phyloP scores from a whole-genome alignment of 1,284 basidiomycete genomes.

The Malassezia psittaci region DNA sequence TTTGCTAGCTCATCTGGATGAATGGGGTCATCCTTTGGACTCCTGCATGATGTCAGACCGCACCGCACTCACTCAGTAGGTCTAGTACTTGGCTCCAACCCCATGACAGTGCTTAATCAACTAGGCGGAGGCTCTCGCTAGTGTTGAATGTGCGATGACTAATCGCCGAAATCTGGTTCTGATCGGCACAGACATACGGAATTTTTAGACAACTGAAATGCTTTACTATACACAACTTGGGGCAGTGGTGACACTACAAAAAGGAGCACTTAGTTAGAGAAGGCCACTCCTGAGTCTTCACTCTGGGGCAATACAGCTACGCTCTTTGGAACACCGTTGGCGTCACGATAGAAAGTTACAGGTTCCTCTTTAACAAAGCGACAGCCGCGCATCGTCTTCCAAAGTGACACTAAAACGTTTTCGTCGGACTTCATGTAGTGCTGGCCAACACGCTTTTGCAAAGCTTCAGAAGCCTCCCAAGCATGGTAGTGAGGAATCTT shows the following conservation, averaged over 20 bases:
- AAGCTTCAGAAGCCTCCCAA: conserved; percentile 83
- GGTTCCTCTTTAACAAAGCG: conserved; percentile 44
- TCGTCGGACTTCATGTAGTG: conserved; percentile 53
- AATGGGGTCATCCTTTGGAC: conserved; percentile 68
- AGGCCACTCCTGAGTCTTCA: conserved; percentile 38
- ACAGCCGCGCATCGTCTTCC: conserved; percentile 52
- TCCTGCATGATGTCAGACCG: conserved; percentile 39
- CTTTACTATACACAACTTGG: too few species aligned
- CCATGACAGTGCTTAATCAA: background rate
- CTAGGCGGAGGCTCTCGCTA: too few species aligned
- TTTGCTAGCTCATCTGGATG: conserved; percentile 60
- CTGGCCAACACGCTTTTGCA: conserved; percentile 66
- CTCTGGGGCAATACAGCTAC: conserved; percentile 19
- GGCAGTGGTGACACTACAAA: too few species aligned
- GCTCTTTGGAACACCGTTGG: conserved; percentile 37
- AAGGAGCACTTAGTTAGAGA: background rate
- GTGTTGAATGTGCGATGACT: too few species aligned
- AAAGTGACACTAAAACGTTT: conserved; percentile 53
- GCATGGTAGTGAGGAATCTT: conserved; percentile 51
- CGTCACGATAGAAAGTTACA: conserved; percentile 44
- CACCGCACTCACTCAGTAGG: conserved; percentile 28
- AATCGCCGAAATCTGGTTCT: too few species aligned
- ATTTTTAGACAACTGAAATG: too few species aligned
- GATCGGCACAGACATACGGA: too few species aligned
- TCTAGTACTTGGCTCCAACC: conserved; percentile 29